These are phyloP conservation scores for Medicago truncatula DNA, from an alignment of 306 rosid genomes.

Conservation along the genomic window DNA sequence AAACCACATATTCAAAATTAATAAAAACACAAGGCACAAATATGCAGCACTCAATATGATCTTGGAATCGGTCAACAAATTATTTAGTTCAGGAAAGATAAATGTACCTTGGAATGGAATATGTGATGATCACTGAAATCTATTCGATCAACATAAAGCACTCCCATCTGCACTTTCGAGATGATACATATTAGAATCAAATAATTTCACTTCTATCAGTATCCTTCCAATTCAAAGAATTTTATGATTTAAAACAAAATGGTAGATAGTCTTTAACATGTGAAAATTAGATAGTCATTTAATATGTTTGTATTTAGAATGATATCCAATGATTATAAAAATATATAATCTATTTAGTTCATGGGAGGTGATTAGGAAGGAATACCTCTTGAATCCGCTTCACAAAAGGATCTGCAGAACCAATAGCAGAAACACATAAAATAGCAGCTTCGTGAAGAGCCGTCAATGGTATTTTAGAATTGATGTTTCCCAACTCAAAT, in stretches of 20 bases:
- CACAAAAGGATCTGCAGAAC: slow-evolving; percentile 84
- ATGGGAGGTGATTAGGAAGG: slow-evolving; percentile 12
- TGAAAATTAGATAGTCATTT: slow-evolving; percentile 5
- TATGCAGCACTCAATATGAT: slow-evolving; percentile 8
- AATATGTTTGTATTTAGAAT: slow-evolving; percentile 1
- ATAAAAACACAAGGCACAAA: not conserved
- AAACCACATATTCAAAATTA: slow-evolving; percentile 16
- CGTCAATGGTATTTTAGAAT: slow-evolving; percentile 35
- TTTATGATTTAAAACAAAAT: slow-evolving; percentile 14
- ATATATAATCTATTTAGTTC: slow-evolving; percentile 1
- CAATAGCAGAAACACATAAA: slow-evolving; percentile 86
- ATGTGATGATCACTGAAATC: slow-evolving; percentile 86
- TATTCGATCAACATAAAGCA: slow-evolving; percentile 66
- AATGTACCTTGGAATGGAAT: slow-evolving; percentile 63
- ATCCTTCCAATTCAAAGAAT: slow-evolving; percentile 5
- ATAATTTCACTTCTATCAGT: slow-evolving; percentile 12
- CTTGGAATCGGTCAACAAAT: slow-evolving; percentile 17
- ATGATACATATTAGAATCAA: slow-evolving; percentile 1
- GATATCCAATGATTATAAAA: not conserved
- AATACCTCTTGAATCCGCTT: slow-evolving; percentile 70
- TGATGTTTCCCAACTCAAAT: slow-evolving; percentile 38
- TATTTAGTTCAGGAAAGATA: slow-evolving; percentile 29
- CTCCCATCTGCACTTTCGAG: slow-evolving; percentile 67
- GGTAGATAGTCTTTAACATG: not conserved
- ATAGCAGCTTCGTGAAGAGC: slow-evolving; percentile 52